phyloP scores from a whole-genome alignment of 768 basidiomycete genomes.

The Pleurotus platypus region DNA sequence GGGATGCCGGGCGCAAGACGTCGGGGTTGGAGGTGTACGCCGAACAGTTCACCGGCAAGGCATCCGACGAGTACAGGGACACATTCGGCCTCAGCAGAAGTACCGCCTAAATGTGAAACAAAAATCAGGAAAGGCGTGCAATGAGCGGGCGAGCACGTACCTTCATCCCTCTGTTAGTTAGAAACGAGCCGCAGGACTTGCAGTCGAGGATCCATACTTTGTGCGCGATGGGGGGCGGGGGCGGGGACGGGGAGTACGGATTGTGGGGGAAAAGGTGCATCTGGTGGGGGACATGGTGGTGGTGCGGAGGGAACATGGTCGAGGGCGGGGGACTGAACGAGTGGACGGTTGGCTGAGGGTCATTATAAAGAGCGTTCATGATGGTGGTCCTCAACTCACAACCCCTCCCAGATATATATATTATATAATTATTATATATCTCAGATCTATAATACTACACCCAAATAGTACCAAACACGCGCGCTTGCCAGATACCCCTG shows the following conservation, averaged over 20 bases:
- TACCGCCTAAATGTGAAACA: slow-evolving; percentile 55
- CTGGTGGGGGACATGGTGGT: slow-evolving; percentile 13
- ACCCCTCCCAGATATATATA: not conserved
- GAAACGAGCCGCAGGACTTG: slow-evolving; percentile 64
- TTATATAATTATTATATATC: not conserved
- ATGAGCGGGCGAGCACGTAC: slow-evolving; percentile 26
- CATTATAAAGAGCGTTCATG: slow-evolving; percentile 23
- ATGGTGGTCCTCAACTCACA: not conserved
- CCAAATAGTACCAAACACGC: slow-evolving; percentile 10
- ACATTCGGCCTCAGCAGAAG: slow-evolving; percentile 79
- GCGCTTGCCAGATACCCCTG: slow-evolving; percentile 21
- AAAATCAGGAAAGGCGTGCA: slow-evolving; percentile 8
- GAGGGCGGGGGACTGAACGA: slow-evolving; percentile 10
- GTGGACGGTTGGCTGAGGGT: slow-evolving; percentile 8
- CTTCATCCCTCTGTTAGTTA: slow-evolving; percentile 87
- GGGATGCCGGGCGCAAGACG: slow-evolving; percentile 27
- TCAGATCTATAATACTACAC: not conserved
- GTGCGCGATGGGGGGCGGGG: slow-evolving; percentile 48
- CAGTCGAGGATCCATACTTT: slow-evolving; percentile 85
- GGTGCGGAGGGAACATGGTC: slow-evolving; percentile 6
- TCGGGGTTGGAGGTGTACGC: slow-evolving; percentile 51
- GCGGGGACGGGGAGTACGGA: slow-evolving; percentile 37
- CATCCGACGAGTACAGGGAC: slow-evolving; percentile 81
- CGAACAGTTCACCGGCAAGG: slow-evolving; percentile 74
- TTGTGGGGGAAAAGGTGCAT: slow-evolving; percentile 32